These are phyloP conservation scores for Saccharomycopsis hybrid DNA, from an alignment of 1,139 yeast genomes.

Conservation along the genomic window DNA sequence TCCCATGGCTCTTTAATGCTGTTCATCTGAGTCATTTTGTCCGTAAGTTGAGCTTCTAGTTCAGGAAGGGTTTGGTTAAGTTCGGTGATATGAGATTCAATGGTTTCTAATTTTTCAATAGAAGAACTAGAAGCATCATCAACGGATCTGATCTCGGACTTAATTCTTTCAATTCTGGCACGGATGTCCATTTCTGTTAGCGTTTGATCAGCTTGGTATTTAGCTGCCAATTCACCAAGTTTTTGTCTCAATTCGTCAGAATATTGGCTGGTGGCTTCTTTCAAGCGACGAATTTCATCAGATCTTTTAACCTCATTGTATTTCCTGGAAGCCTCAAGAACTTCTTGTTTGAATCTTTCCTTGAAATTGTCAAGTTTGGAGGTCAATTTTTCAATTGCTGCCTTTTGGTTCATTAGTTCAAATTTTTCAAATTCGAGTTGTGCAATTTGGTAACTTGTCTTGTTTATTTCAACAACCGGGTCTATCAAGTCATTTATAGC, in stretches of 20 bases:
- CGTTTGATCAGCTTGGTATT: conserved; percentile 35
- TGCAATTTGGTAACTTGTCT: conserved; percentile 10
- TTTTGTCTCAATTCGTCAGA: conserved; percentile 38
- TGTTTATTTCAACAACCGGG: conserved; percentile 9
- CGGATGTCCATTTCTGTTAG: conserved; percentile 37
- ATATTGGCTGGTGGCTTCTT: conserved; percentile 35
- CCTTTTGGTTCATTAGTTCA: conserved; percentile 21
- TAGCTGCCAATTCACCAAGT: conserved; percentile 39
- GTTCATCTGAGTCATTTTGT: conserved; percentile 34
- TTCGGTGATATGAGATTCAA: conserved; percentile 26
- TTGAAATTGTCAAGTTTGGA: conserved; percentile 27
- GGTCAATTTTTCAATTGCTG: conserved; percentile 26
- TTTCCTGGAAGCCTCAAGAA: conserved; percentile 36
- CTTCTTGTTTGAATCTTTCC: conserved; percentile 31
- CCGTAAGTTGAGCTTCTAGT: conserved; percentile 23
- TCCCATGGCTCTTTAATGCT: conserved; percentile 47
- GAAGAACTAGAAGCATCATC: conserved; percentile 37
- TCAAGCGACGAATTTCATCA: conserved; percentile 39
- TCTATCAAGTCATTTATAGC: background rate
- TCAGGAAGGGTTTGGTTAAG: conserved; percentile 28
- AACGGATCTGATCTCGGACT: conserved; percentile 32
- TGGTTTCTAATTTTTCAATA: conserved; percentile 32
- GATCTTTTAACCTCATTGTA: conserved; percentile 40
- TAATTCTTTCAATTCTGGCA: conserved; percentile 31
- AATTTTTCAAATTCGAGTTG: conserved; percentile 21